phyloP scores from a whole-genome alignment of 371 early-diverging fungal species.

The Saksenaea oblongispora region DNA sequence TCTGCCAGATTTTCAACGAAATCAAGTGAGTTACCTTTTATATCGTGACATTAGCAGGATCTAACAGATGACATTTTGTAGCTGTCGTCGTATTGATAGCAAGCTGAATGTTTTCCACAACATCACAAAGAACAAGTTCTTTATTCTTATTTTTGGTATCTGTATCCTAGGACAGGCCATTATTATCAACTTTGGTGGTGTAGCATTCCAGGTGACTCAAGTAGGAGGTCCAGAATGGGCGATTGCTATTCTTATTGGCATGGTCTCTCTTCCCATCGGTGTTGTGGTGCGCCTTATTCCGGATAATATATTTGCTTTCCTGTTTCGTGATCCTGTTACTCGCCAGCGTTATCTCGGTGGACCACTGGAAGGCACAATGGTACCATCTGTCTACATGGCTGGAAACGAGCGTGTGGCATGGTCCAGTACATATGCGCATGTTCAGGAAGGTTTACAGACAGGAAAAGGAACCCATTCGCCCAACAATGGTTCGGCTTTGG shows the following conservation, averaged over 20 bases:
- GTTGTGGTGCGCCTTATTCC: slow-evolving; percentile 68
- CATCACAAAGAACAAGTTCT: slow-evolving; percentile 56
- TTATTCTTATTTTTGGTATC: slow-evolving; percentile 55
- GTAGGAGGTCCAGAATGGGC: slow-evolving; percentile 64
- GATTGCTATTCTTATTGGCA: slow-evolving; percentile 64
- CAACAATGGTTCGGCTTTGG: slow-evolving; percentile 1
- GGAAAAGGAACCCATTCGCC: not conserved
- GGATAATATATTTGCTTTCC: slow-evolving; percentile 36
- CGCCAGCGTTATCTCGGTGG: slow-evolving; percentile 37
- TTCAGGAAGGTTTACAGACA: slow-evolving; percentile 12
- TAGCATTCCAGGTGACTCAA: slow-evolving; percentile 52
- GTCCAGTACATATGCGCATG: not conserved
- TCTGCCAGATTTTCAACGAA: slow-evolving; percentile 73
- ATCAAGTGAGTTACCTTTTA: slow-evolving; percentile 50
- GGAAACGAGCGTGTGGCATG: slow-evolving; percentile 26
- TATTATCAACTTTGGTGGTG: slow-evolving; percentile 62
- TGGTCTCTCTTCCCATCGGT: slow-evolving; percentile 70
- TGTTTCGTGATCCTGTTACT: slow-evolving; percentile 25
- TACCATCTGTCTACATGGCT: slow-evolving; percentile 36
- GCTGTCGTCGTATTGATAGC: slow-evolving; percentile 63
- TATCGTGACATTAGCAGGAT: too few relatives aligned
- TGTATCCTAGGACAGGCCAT: slow-evolving; percentile 56
- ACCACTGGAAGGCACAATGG: not conserved
- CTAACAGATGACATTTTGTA: slow-evolving; percentile 9
- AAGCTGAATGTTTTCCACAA: slow-evolving; percentile 62